Conservation (phyloP, 75 land plant species). For the Chamaecyparis obtusa region DNA sequence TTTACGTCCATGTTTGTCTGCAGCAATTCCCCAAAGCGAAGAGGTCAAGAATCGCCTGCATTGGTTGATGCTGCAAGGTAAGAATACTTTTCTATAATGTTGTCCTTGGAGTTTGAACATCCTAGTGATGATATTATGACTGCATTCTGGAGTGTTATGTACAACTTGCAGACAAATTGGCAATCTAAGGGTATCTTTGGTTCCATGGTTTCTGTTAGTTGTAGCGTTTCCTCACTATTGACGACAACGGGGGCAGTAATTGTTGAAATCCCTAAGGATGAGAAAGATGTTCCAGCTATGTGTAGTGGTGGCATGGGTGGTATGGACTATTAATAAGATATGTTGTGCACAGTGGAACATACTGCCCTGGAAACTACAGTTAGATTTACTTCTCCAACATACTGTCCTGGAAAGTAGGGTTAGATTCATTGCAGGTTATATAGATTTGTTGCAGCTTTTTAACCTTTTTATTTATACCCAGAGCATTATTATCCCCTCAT, state of each 20-base stretch:
- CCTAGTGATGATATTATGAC: background rate
- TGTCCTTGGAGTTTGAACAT: background rate
- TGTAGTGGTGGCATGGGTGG: constrained; percentile 44
- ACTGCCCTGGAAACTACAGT: too few species aligned
- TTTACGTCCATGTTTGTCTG: constrained; percentile 70
- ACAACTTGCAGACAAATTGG: background rate
- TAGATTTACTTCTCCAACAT: background rate
- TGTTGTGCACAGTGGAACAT: background rate
- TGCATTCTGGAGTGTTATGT: background rate
- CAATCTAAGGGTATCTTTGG: background rate
- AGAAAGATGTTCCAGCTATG: constrained; percentile 31
- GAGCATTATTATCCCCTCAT: background rate
- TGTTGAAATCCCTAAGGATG: constrained; percentile 29
- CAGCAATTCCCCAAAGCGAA: constrained; percentile 54
- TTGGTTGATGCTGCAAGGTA: constrained; percentile 86
- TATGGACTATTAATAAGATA: constrained; percentile 27
- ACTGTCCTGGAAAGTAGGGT: background rate
- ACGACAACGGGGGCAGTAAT: constrained; percentile 64
- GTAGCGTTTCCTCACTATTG: constrained; percentile 60
- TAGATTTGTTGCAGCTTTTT: background rate
- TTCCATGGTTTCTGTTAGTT: background rate
- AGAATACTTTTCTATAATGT: background rate
- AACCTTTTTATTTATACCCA: background rate
- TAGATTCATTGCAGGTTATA: background rate
- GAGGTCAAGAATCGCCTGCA: constrained; percentile 63